Conservation (phyloP, 768 basidiomycete species). For the Suillus brevipes region DNA sequence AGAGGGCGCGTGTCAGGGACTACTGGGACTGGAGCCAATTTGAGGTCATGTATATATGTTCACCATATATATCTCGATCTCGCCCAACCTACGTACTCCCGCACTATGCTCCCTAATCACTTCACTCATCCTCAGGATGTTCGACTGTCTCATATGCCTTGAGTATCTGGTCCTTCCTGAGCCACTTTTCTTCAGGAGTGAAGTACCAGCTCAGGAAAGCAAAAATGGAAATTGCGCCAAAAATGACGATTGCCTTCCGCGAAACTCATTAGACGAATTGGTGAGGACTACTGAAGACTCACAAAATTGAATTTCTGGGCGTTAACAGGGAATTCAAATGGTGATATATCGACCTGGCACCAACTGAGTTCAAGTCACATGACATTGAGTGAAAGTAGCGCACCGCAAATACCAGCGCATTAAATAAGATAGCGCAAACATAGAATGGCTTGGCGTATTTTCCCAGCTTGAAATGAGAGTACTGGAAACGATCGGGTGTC, state of each 20-base stretch:
- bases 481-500: slow-evolving; percentile 74
- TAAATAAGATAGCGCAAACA: slow-evolving; percentile 65
- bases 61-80: background rate
- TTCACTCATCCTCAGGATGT: slow-evolving; percentile 11
- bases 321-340: slow-evolving; percentile 83
- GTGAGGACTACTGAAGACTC: slow-evolving; percentile 31
- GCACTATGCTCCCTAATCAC: background rate
- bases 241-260: slow-evolving; percentile 70
- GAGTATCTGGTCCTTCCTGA: slow-evolving; percentile 61
- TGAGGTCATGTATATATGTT: background rate
- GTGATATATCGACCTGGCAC: slow-evolving; percentile 74
- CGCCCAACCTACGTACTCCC: background rate
- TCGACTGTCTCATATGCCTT: slow-evolving; percentile 43
- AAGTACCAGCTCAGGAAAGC: slow-evolving; percentile 78
- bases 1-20: slow-evolving; percentile 77
- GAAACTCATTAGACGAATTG: slow-evolving; percentile 14
- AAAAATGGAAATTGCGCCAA: slow-evolving; percentile 76
- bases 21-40: slow-evolving; percentile 58
- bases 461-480: slow-evolving; percentile 74
- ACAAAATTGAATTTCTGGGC: slow-evolving; percentile 84
- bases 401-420: slow-evolving; percentile 71
- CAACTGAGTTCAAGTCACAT: slow-evolving; percentile 10
- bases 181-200: slow-evolving; percentile 78
- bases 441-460: slow-evolving; percentile 69
- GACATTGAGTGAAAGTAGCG: slow-evolving; percentile 28